Percentiles rank a stretch among this genome's conserved stretches.
These are phyloP conservation scores for Neofusicoccum cordaticola DNA, from an alignment of 2,329 filamentous ascomycete genomes.

Conservation along the genomic window DNA sequence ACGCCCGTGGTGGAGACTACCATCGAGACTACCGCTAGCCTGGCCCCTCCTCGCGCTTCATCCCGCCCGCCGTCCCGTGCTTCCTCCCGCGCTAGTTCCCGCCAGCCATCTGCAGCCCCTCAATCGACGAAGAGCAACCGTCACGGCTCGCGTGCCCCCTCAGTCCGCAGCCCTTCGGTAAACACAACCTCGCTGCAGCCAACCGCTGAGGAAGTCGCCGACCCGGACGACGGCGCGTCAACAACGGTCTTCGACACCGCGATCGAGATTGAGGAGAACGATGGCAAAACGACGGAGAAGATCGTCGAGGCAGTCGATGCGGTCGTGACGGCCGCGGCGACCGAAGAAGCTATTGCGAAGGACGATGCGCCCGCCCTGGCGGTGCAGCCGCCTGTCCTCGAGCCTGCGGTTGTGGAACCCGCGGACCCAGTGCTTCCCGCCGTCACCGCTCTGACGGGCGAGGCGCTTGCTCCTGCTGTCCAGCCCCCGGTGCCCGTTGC, in stretches of 20 bases:
- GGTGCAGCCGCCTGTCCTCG: neutral
- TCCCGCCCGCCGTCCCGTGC: neutral
- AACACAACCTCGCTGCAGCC: neutral
- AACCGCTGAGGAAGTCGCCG: neutral
- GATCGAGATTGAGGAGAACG: neutral
- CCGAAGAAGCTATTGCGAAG: neutral
- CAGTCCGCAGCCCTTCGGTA: neutral
- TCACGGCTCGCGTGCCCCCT: neutral
- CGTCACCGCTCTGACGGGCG: neutral
- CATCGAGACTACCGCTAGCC: neutral
- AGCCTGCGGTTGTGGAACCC: neutral
- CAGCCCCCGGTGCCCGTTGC: neutral
- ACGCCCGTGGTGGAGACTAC: neutral
- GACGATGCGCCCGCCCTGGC: neutral
- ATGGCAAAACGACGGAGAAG: neutral
- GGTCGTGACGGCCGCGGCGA: neutral
- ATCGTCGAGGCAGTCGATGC: neutral
- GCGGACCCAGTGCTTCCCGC: neutral
- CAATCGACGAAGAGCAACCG: neutral
- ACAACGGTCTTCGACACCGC: neutral
- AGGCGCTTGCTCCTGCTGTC: neutral
- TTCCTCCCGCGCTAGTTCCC: neutral
- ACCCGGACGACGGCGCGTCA: neutral
- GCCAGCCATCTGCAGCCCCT: neutral
- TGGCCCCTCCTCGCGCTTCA: neutral